Conservation (phyloP, 179 eudicot genomes). For the Actinidia arguta region DNA sequence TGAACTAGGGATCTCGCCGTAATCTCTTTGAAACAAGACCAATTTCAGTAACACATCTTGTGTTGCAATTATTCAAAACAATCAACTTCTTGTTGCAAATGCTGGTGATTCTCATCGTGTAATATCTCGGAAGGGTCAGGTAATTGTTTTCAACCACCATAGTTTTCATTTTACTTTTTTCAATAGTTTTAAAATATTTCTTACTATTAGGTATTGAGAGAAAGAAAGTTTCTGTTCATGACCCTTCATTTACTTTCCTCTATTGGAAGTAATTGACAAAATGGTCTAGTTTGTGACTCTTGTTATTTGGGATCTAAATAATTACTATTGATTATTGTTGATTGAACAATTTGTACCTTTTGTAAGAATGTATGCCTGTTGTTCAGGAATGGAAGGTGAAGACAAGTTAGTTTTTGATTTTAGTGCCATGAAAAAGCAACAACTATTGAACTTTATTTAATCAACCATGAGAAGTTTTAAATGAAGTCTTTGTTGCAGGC, state of each 20-base stretch:
- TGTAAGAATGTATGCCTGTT: background rate
- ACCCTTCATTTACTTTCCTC: background rate
- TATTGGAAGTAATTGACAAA: background rate
- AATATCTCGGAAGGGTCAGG: slow-evolving; percentile 77
- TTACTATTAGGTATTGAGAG: background rate
- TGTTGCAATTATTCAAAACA: slow-evolving; percentile 61
- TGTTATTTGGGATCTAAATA: background rate
- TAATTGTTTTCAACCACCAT: slow-evolving; percentile 25
- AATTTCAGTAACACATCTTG: slow-evolving; percentile 79
- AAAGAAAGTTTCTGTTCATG: background rate
- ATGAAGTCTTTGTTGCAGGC: slow-evolving; percentile 55
- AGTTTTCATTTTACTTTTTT: background rate
- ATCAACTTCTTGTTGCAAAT: slow-evolving; percentile 74
- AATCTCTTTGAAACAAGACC: slow-evolving; percentile 59
- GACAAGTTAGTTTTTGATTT: too few relatives aligned
- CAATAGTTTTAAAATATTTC: background rate
- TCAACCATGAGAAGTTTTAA: background rate
- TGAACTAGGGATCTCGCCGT: slow-evolving; percentile 53
- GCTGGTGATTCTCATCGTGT: slow-evolving; percentile 97
- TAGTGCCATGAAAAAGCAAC: background rate
- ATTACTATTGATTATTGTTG: background rate
- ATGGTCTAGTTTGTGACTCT: background rate
- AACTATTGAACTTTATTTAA: background rate
- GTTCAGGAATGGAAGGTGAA: background rate
- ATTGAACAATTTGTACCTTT: background rate